Percentiles rank a stretch among this genome's conserved stretches.
Conservation (phyloP, 257 asterid species). For the Cinchona pubescens region DNA sequence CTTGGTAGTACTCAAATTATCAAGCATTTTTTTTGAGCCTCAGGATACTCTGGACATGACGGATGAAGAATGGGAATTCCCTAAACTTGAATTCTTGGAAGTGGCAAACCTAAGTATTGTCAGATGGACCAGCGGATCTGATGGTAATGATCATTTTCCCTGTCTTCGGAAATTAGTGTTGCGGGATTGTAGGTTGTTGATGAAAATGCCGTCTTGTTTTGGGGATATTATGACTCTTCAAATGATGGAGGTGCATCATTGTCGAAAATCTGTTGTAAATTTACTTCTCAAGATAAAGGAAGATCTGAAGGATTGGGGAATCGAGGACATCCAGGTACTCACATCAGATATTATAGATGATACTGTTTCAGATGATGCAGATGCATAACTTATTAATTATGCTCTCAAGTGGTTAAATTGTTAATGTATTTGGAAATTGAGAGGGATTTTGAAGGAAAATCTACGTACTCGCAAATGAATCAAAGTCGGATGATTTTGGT, state of each 20-base stretch:
- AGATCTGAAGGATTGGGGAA: not conserved
- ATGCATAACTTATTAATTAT: too few species aligned
- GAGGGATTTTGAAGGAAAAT: too few species aligned
- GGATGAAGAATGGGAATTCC: not conserved
- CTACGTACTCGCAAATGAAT: too few species aligned
- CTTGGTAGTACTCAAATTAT: not conserved
- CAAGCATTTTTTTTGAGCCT: too few species aligned
- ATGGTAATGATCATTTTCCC: not conserved
- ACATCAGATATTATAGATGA: too few species aligned
- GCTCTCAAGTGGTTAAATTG: too few species aligned
- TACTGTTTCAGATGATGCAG: too few species aligned
- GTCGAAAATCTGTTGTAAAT: not conserved
- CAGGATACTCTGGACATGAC: not conserved
- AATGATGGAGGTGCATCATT: not conserved
- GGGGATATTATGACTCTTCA: not conserved
- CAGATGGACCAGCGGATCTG: not conserved
- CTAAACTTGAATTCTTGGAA: not conserved
- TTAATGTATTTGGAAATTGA: too few species aligned
- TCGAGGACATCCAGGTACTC: not conserved
- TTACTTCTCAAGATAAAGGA: not conserved
- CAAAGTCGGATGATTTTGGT: too few species aligned
- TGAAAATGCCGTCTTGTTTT: not conserved
- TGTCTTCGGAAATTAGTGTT: not conserved
- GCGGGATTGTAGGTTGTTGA: not conserved
- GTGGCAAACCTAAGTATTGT: not conserved